Conservation (phyloP, 2,329 filamentous ascomycete genomes). For the Cordyceps tenuipes region DNA sequence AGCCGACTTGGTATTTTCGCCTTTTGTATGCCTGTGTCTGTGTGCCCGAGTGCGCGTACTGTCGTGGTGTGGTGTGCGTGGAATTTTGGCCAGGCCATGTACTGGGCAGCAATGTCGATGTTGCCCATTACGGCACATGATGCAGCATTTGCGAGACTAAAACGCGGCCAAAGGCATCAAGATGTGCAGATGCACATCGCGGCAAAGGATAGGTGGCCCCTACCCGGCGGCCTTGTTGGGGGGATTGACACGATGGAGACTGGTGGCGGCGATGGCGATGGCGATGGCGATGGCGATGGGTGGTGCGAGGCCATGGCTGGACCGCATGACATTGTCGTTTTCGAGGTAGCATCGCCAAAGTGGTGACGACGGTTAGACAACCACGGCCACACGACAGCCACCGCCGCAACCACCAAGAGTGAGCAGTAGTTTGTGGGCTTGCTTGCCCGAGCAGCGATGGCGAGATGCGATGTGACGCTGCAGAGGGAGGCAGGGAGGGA, state of each 20-base stretch:
- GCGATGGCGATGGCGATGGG: neutral
- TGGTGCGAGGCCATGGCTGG: neutral
- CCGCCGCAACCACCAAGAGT: too few relatives aligned
- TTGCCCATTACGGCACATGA: neutral
- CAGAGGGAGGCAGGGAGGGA: too few relatives aligned
- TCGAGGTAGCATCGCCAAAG: neutral
- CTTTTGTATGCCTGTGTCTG: neutral
- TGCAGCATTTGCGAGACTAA: neutral
- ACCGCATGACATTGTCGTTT: slow-evolving; percentile 1
- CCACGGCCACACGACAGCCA: too few relatives aligned
- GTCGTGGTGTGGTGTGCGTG: too few relatives aligned
- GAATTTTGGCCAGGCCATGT: neutral
- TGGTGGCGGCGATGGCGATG: neutral
- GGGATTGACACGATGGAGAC: neutral
- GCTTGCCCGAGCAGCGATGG: too few relatives aligned
- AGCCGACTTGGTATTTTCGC: neutral
- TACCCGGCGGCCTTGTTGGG: neutral
- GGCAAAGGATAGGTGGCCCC: neutral
- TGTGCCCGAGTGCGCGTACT: neutral
- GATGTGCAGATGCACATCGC: slow-evolving; percentile 5
- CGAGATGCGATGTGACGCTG: too few relatives aligned
- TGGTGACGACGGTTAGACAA: neutral
- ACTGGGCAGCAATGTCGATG: neutral
- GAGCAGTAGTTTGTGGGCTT: too few relatives aligned
- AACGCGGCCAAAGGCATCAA: neutral